These are phyloP conservation scores for Leptographium flavum DNA, from an alignment of 2,329 filamentous ascomycete genomes.

Conservation along the genomic window DNA sequence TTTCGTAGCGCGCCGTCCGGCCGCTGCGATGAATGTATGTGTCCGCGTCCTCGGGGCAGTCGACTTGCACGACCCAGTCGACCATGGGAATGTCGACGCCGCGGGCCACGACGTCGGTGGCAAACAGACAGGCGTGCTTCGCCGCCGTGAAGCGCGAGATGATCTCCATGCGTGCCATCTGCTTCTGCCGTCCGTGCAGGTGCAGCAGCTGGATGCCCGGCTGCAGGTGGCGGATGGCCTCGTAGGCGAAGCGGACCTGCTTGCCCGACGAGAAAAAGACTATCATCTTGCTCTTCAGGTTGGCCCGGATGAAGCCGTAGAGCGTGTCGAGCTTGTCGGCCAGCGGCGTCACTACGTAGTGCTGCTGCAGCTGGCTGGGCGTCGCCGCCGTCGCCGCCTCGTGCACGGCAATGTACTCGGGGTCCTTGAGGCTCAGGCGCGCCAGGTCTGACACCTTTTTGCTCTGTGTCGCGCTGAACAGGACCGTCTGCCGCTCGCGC, in stretches of 20 bases:
- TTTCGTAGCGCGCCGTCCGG: slow-evolving; percentile 84
- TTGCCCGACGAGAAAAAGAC: slow-evolving; percentile 94
- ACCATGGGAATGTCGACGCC: slow-evolving; percentile 93
- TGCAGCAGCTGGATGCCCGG: slow-evolving; percentile 89
- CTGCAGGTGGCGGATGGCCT: slow-evolving; percentile 82
- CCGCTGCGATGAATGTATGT: slow-evolving; percentile 97
- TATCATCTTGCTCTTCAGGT: slow-evolving; percentile 86
- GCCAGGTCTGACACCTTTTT: slow-evolving; percentile 88
- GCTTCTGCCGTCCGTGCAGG: slow-evolving; percentile 87
- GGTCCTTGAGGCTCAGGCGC: slow-evolving; percentile 72
- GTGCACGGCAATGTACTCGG: slow-evolving; percentile 91
- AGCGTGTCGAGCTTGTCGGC: slow-evolving; percentile 83
- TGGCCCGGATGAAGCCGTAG: slow-evolving; percentile 82
- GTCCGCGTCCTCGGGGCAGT: slow-evolving; percentile 90
- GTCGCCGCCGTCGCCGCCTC: slow-evolving; percentile 69
- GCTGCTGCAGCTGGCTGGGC: slow-evolving; percentile 72
- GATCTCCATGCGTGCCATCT: slow-evolving; percentile 75
- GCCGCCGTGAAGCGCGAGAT: slow-evolving; percentile 69
- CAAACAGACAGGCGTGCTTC: slow-evolving; percentile 78
- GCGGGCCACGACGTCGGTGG: slow-evolving; percentile 87
- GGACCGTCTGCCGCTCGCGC: slow-evolving; percentile 70
- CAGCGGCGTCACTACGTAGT: slow-evolving; percentile 76
- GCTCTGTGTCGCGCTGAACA: slow-evolving; percentile 94
- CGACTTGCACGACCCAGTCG: slow-evolving; percentile 98
- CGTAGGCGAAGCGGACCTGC: slow-evolving; percentile 91